Conservation (phyloP, 768 basidiomycete genomes). For the Termitomyces sp. region DNA sequence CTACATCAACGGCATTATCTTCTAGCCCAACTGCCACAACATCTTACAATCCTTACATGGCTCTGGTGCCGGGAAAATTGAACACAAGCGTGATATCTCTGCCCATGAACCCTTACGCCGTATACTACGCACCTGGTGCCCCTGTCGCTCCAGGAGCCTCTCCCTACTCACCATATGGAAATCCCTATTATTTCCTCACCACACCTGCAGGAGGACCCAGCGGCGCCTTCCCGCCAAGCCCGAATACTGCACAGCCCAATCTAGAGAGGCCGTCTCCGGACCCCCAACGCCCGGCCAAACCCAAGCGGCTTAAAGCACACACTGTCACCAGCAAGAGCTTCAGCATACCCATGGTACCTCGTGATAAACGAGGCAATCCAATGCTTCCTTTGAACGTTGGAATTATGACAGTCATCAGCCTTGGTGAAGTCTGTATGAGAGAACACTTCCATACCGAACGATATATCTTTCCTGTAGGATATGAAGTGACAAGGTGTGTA, state of each 20-base stretch:
- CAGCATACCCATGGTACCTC: constrained; percentile 65
- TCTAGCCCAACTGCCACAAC: constrained; percentile 14
- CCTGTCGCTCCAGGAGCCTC: constrained; percentile 33
- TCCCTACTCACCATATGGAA: constrained; percentile 28
- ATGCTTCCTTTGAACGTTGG: constrained; percentile 78
- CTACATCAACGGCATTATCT: constrained; percentile 2
- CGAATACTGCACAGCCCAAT: constrained; percentile 20
- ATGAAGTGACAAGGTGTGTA: constrained; percentile 70
- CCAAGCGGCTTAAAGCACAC: constrained; percentile 76
- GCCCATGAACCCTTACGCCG: constrained; percentile 34
- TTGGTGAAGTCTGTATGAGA: constrained; percentile 75
- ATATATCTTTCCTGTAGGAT: constrained; percentile 86
- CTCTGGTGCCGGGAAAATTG: constrained; percentile 10
- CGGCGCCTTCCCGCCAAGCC: constrained; percentile 27
- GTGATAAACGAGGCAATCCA: constrained; percentile 65
- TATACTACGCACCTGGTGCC: constrained; percentile 35
- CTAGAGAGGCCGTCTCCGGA: constrained; percentile 22
- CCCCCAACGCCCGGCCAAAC: constrained; percentile 51
- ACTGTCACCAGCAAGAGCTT: constrained; percentile 73
- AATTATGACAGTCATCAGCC: constrained; percentile 75
- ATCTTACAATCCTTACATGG: constrained; percentile 19
- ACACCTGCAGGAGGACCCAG: constrained; percentile 31
- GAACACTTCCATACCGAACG: constrained; percentile 86
- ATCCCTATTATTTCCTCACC: constrained; percentile 39
- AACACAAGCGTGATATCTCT: constrained; percentile 15